Conservation (phyloP, 805 yeast species). For the Sugiyamaella mastotermitis region DNA sequence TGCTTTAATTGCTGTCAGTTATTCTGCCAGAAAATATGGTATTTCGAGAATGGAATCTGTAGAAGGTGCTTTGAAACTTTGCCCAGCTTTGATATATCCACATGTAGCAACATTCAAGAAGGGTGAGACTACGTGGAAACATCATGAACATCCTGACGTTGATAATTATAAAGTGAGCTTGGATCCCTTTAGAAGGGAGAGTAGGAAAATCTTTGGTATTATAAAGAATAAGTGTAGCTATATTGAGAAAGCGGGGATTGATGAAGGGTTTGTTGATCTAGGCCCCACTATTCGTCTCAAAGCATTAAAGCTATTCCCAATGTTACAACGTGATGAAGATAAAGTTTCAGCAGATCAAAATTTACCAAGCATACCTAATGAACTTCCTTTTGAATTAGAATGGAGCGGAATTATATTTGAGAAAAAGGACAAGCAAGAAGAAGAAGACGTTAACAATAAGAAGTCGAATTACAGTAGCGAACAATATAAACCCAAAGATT, state of each 20-base stretch:
- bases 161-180: constrained; percentile 73
- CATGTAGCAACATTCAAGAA: constrained; percentile 92
- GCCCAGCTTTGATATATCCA: constrained; percentile 70
- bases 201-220: constrained; percentile 67
- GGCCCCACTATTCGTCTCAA: constrained; percentile 54
- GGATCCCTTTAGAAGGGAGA: constrained; percentile 87
- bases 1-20: constrained; percentile 74
- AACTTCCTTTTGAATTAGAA: constrained; percentile 13
- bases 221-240: constrained; percentile 55
- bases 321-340: neutral
- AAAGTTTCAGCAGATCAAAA: constrained; percentile 2
- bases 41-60: constrained; percentile 71
- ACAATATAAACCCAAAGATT: constrained; percentile 35
- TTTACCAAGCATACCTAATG: constrained; percentile 13
- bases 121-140: constrained; percentile 82
- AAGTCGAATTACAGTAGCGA: constrained; percentile 1
- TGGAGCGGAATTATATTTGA: constrained; percentile 25
- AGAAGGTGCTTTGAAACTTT: constrained; percentile 61
- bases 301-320: constrained; percentile 44
- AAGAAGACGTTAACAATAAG: constrained; percentile 14
- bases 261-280: constrained; percentile 83
- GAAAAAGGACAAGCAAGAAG: neutral
- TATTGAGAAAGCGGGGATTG: constrained; percentile 93
- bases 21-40: constrained; percentile 80
- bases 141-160: constrained; percentile 49